phyloP scores from a whole-genome alignment of 225 moss, liverwort and hornwort genomes.

The Asterella californica region DNA sequence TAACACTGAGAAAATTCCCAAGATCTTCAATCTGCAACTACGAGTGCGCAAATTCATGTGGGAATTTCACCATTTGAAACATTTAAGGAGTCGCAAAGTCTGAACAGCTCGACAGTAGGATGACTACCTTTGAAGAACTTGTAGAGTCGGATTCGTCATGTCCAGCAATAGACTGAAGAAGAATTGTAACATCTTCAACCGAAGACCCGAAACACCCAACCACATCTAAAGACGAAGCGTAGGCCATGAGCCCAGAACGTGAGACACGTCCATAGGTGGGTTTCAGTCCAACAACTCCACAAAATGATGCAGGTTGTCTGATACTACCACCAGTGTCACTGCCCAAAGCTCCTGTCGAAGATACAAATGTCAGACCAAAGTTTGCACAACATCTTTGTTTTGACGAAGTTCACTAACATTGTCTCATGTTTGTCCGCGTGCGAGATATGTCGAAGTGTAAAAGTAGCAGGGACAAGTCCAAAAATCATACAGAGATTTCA shows the following conservation, averaged over 20 bases:
- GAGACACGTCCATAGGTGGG: constrained; percentile 95
- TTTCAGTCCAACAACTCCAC: constrained; percentile 88
- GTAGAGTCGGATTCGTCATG: constrained; percentile 76
- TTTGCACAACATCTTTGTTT: neutral
- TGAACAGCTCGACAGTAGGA: neutral
- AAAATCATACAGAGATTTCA: neutral
- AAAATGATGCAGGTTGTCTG: constrained; percentile 89
- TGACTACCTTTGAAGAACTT: constrained; percentile 44
- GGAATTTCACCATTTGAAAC: no score
- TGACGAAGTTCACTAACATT: neutral
- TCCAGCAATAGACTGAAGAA: constrained; percentile 82
- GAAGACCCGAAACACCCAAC: constrained; percentile 85
- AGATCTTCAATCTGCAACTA: neutral
- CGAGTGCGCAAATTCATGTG: neutral
- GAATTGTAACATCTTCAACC: constrained; percentile 80
- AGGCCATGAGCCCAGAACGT: constrained; percentile 94
- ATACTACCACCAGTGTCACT: constrained; percentile 95
- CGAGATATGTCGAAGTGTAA: neutral
- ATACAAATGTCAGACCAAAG: neutral
- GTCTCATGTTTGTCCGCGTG: neutral
- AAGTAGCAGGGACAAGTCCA: neutral
- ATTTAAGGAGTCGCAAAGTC: neutral
- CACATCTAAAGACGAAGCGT: constrained; percentile 90
- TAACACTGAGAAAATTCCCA: neutral
- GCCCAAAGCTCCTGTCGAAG: constrained; percentile 60